phyloP scores from a whole-genome alignment of 2,329 filamentous ascomycete species.

The Colletotrichum kahawae region DNA sequence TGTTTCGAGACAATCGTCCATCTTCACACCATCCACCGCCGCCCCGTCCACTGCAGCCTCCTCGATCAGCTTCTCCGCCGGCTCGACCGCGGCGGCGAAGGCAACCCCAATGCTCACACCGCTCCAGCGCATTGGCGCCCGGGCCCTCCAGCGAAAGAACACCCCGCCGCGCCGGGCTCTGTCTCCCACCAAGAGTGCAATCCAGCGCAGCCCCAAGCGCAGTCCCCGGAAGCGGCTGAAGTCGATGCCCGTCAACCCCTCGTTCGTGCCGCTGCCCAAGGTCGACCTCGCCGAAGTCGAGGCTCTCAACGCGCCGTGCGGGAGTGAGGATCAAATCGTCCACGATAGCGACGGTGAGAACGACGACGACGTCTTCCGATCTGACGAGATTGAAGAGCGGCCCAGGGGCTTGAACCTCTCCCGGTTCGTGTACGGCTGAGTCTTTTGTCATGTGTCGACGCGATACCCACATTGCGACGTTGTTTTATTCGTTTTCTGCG shows the following conservation, averaged over 20 bases:
- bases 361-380: constrained; percentile 36
- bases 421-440: constrained; percentile 47
- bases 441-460: background rate
- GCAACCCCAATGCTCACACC: constrained; percentile 53
- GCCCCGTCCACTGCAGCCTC: constrained; percentile 48
- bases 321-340: constrained; percentile 63
- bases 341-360: constrained; percentile 57
- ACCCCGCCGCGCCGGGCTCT: constrained; percentile 27
- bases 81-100: constrained; percentile 37
- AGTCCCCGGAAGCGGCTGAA: constrained; percentile 26
- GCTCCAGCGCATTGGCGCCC: constrained; percentile 57
- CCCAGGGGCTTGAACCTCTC: constrained; percentile 50
- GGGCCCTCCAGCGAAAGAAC: constrained; percentile 42
- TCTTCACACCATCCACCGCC: constrained; percentile 26
- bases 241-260: constrained; percentile 53
- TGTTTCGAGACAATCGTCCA: constrained; percentile 36
- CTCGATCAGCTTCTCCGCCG: constrained; percentile 42
- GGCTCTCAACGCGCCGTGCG: constrained; percentile 50
- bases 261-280: constrained; percentile 60
- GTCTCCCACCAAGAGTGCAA: constrained; percentile 16
- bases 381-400: constrained; percentile 26
- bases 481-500: constrained; percentile 2
- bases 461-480: constrained; percentile 9
- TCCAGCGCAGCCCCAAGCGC: constrained; percentile 24
- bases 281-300: constrained; percentile 59